Conservation (phyloP, 139 green algal species). For the Pedinophyceae sp. region DNA sequence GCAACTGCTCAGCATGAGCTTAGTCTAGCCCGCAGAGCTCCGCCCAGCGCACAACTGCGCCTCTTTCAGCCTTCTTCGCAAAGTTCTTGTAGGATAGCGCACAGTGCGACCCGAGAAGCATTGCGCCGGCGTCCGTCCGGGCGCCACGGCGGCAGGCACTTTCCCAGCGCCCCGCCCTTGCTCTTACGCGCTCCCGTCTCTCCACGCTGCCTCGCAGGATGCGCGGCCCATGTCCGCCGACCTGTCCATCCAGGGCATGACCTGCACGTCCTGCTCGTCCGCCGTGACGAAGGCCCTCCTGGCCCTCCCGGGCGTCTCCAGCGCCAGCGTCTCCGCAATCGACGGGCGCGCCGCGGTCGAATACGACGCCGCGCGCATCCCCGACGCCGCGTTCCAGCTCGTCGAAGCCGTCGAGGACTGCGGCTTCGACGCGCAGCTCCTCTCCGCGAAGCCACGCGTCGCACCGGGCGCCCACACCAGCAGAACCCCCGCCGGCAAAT, state of each 20-base stretch:
- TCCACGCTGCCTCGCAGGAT: too few species aligned
- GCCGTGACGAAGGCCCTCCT: constrained; percentile 61
- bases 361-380: not conserved
- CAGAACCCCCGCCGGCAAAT: not conserved
- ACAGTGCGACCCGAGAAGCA: too few species aligned
- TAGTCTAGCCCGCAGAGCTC: too few species aligned
- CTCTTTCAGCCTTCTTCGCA: too few species aligned
- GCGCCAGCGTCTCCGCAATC: constrained; percentile 26
- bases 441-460: constrained; percentile 8
- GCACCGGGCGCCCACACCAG: not conserved
- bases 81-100: too few species aligned
- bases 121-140: too few species aligned
- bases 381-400: constrained; percentile 15
- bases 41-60: too few species aligned
- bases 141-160: too few species aligned
- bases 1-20: too few species aligned
- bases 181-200: too few species aligned
- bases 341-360: constrained; percentile 3
- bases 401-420: constrained; percentile 44
- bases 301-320: constrained; percentile 23
- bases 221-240: too few species aligned
- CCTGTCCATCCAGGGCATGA: constrained; percentile 64
- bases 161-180: too few species aligned
- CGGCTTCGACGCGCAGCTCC: constrained; percentile 42
- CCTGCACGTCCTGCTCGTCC: constrained; percentile 65